Percentiles rank a stretch among this genome's conserved stretches.
These are phyloP conservation scores for Macadamia tetraphylla DNA, from an alignment of 164 flowering plant species.

Conservation along the genomic window DNA sequence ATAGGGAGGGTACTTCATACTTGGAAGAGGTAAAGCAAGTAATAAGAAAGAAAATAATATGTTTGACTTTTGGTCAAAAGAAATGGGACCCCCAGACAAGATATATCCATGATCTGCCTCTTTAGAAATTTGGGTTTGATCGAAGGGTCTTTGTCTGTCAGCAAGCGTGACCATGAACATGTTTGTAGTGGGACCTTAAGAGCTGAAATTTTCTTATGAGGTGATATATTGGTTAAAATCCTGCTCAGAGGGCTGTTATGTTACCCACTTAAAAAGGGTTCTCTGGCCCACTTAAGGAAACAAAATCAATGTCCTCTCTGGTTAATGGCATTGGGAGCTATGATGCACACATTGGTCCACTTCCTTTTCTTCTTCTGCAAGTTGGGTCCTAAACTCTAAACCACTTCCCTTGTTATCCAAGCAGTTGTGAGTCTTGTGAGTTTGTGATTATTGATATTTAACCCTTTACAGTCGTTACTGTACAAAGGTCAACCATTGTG, in stretches of 20 bases:
- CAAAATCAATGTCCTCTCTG: conserved; percentile 9
- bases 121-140: not conserved
- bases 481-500: not conserved
- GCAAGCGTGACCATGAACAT: conserved; percentile 3
- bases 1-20: not conserved
- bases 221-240: not conserved
- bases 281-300: not conserved
- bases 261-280: conserved; percentile 11
- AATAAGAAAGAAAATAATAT: not conserved
- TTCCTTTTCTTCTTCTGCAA: conserved; percentile 10
- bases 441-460: too few relatives aligned
- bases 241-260: conserved; percentile 10
- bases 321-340: conserved; percentile 16
- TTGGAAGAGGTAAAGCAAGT: not conserved
- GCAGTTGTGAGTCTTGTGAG: not conserved
- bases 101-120: not conserved
- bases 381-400: conserved; percentile 1
- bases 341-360: conserved; percentile 14
- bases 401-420: not conserved
- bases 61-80: conserved; percentile 47
- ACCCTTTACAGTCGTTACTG: not conserved
- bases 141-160: conserved; percentile 4
- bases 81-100: conserved; percentile 20
- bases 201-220: conserved; percentile 1
- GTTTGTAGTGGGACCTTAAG: not conserved